These are phyloP conservation scores for Chlamydomonas sp. DNA, from an alignment of 139 green algal species.

Conservation along the genomic window DNA sequence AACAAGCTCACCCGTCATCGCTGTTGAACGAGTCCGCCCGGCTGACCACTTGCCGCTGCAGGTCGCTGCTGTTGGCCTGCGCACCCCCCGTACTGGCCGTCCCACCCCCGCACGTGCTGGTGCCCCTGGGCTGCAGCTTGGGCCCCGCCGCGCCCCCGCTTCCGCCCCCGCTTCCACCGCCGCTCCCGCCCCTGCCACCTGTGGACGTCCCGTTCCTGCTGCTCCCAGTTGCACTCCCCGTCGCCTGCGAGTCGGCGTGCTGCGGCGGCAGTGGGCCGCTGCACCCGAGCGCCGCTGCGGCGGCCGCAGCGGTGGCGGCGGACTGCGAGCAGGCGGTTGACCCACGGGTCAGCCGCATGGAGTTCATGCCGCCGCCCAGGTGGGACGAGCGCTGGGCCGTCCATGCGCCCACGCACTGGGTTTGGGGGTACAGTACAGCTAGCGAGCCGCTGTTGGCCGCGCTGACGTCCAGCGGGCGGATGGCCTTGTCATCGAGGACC, in stretches of 20 bases:
- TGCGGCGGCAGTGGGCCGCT: background rate
- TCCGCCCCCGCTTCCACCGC: no score
- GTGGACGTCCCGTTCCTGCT: background rate
- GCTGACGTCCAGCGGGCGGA: background rate
- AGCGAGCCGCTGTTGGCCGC: background rate
- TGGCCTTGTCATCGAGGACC: slow-evolving; percentile 22
- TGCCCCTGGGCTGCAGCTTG: no score
- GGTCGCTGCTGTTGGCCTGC: no score
- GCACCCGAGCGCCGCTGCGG: background rate
- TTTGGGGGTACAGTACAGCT: background rate
- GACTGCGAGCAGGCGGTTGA: background rate
- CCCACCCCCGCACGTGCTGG: no score
- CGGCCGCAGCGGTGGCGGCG: background rate
- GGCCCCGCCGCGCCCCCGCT: no score
- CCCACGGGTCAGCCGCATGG: background rate
- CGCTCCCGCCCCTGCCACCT: no score
- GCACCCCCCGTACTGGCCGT: no score
- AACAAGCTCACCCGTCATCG: slow-evolving; percentile 12
- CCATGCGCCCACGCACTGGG: background rate
- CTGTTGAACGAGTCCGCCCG: slow-evolving; percentile 19
- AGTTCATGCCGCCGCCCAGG: background rate
- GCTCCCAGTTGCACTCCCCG: no score
- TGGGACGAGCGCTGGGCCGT: background rate
- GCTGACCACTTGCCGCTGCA: background rate
- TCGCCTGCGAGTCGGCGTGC: background rate